These are phyloP conservation scores for Bidens hawaiensis DNA, from an alignment of 140 eudicot species.

Conservation along the genomic window DNA sequence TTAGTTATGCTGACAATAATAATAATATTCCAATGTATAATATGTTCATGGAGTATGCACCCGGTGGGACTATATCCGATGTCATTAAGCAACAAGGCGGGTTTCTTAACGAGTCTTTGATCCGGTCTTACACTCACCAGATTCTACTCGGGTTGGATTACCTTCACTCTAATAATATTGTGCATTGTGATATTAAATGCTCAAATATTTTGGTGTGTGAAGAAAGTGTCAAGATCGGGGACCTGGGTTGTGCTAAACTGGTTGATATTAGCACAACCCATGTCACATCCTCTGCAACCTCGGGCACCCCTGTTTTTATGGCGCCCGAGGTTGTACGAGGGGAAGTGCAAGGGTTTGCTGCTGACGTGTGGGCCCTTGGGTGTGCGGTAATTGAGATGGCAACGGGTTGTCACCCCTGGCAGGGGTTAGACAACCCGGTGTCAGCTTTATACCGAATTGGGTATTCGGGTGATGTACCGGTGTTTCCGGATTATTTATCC, in stretches of 20 bases:
- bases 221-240: conserved; percentile 42
- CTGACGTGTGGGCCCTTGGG: conserved; percentile 57
- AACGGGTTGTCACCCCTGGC: conserved; percentile 44
- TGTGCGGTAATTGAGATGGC: conserved; percentile 54
- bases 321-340: conserved; percentile 62
- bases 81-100: conserved; percentile 21
- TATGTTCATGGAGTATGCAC: conserved; percentile 38
- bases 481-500: conserved; percentile 31
- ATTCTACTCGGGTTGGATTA: conserved; percentile 40
- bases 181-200: conserved; percentile 55
- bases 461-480: conserved; percentile 30
- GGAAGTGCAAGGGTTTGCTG: conserved; percentile 40
- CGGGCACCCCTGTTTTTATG: conserved; percentile 57
- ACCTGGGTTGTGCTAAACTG: conserved; percentile 43
- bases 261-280: not conserved
- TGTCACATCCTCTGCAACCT: conserved; percentile 3
- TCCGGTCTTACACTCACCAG: conserved; percentile 27
- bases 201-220: conserved; percentile 31
- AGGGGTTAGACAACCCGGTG: conserved; percentile 32
- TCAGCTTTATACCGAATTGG: conserved; percentile 42
- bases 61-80: conserved; percentile 24
- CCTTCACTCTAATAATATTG: conserved; percentile 41
- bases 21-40: conserved; percentile 23
- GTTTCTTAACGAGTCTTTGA: conserved; percentile 24
- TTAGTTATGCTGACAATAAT: conserved; percentile 2